phyloP scores from a whole-genome alignment of 2,329 filamentous ascomycete genomes.

The Penicillium hordei region DNA sequence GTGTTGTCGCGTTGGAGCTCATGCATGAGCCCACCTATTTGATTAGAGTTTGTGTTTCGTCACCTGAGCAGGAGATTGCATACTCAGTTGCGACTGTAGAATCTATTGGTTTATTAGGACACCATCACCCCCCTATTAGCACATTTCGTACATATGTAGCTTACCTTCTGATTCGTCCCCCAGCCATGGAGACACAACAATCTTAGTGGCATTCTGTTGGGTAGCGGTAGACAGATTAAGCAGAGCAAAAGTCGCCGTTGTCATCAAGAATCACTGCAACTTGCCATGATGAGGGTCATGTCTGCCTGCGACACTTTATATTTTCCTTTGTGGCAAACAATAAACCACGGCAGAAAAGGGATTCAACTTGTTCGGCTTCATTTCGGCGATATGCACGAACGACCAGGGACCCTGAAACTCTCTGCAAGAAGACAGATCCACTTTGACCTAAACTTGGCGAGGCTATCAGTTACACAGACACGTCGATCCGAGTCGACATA shows the following conservation, averaged over 20 bases:
- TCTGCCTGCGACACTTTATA: slow-evolving; percentile 3
- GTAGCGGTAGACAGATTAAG: not conserved
- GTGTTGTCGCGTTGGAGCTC: slow-evolving; percentile 32
- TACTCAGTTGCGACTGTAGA: slow-evolving; percentile 31
- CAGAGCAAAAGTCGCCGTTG: slow-evolving; percentile 5
- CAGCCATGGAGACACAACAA: slow-evolving; percentile 37
- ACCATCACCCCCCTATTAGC: not conserved
- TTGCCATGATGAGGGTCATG: not conserved
- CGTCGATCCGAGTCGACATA: not conserved
- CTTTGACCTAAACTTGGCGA: not conserved
- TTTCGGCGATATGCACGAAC: not conserved
- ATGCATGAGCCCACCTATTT: slow-evolving; percentile 26
- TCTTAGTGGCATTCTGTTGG: slow-evolving; percentile 27
- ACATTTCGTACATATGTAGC: not conserved
- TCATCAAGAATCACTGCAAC: not conserved
- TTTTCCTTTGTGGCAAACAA: not conserved
- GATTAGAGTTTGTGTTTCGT: not conserved
- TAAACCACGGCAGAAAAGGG: not conserved
- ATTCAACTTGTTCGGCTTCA: not conserved
- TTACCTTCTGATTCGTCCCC: slow-evolving; percentile 34
- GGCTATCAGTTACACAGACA: slow-evolving; percentile 1
- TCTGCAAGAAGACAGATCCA: not conserved
- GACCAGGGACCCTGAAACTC: slow-evolving; percentile 5
- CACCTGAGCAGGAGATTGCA: not conserved
- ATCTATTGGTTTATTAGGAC: slow-evolving; percentile 23